Base-by-base conservation (phyloP, 352 stramenopile genomes). In the Globisporangium rhizosaccharum region DNA sequence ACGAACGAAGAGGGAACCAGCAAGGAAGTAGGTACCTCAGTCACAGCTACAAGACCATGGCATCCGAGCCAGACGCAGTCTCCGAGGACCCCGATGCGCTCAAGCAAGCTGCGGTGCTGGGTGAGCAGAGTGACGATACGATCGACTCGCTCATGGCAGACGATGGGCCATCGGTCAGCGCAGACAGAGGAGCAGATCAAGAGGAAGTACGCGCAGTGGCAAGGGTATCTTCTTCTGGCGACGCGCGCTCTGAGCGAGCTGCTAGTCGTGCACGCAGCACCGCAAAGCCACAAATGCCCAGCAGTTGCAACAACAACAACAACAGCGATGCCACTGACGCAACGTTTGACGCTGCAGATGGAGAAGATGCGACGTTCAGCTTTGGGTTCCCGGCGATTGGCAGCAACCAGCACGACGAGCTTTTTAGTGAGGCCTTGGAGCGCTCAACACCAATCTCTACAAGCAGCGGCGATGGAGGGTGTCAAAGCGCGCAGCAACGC, bases 361-460 rank as follows among this genome's bases (percentile, higher is more conserved):
- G 55, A 11, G 28, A 57, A 0, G 66, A 73, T 12, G 48, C 72
- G 14, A 33, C 61, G 11, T 73, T 77, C 41, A 65, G 56, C 18
- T 71, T 80, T 45, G 45, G 28, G 3, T 77, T 71, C 20, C 56
- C 47, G 6, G 56, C 60, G 0, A 41, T 69, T 11, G 14, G n/a
- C 33, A 36, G 28, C 30, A 60, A 48, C n/a, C 55, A 54, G 30
- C 30, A 15, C 18, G 47, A 50, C 8, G 53, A 52, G 5, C n/a
- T 59, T 10, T 51, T 51, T 26, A 15, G 45, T n/a, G 20, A 47
- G 14, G 39, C 51, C 42, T 2, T 23, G 8, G 48, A 42, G 10
- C 17, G 26, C 36, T 4, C 48, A 1, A n/a, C 8, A 8, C 20
- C 46, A 26, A 23, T 25, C 18, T 26, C 20, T 51, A 15, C 12